These are phyloP conservation scores for Ogataea dorogensis DNA, from an alignment of 805 yeast genomes.

Conservation along the genomic window DNA sequence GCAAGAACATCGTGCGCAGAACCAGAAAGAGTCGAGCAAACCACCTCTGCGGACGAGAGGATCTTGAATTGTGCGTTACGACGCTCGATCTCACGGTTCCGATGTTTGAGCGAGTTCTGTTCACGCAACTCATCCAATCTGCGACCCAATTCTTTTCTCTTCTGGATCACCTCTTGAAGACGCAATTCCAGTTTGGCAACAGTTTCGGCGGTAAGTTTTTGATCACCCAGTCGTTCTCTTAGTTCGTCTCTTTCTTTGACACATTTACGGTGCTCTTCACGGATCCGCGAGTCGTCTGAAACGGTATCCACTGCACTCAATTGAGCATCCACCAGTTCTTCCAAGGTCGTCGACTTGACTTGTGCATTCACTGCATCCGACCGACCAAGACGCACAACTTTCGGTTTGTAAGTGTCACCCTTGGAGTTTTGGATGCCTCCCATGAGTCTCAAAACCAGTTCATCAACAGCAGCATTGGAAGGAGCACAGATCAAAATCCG, in stretches of 20 bases:
- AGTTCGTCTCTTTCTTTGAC: constrained; percentile 57
- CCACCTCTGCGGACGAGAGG: constrained; percentile 72
- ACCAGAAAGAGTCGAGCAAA: constrained; percentile 91
- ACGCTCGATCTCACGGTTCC: constrained; percentile 77
- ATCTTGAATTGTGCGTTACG: constrained; percentile 72
- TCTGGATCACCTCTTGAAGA: constrained; percentile 55
- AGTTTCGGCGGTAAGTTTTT: constrained; percentile 38
- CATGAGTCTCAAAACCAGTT: constrained; percentile 77
- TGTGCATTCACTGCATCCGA: constrained; percentile 82
- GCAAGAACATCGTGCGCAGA: constrained; percentile 88
- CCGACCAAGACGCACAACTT: constrained; percentile 83
- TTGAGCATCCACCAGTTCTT: constrained; percentile 74
- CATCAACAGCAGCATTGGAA: constrained; percentile 98
- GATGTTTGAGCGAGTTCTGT: constrained; percentile 57
- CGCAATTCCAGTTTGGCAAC: constrained; percentile 47
- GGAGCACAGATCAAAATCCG: constrained; percentile 94
- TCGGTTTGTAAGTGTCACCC: constrained; percentile 57
- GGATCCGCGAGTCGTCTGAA: constrained; percentile 46
- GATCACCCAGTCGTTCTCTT: constrained; percentile 37
- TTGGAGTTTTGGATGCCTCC: constrained; percentile 60
- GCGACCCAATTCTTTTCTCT: constrained; percentile 67
- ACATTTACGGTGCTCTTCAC: constrained; percentile 50
- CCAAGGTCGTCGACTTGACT: constrained; percentile 80
- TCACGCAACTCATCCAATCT: constrained; percentile 80
- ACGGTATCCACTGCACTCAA: constrained; percentile 37